These are phyloP conservation scores for Candida saitoana DNA, from an alignment of 805 yeast genomes.

Conservation along the genomic window DNA sequence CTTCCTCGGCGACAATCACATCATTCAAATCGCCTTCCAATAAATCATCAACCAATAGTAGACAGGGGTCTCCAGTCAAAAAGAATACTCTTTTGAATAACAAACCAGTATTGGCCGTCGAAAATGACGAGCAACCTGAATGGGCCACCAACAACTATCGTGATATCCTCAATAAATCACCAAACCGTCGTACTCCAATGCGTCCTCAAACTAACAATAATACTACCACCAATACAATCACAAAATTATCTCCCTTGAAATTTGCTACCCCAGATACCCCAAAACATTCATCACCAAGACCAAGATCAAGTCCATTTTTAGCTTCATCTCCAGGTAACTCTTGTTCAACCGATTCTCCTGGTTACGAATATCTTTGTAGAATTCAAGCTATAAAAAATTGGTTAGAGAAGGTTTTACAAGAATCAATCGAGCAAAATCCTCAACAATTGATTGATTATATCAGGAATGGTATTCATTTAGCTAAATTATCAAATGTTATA, in stretches of 20 bases:
- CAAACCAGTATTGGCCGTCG: slow-evolving; percentile 3
- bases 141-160: slow-evolving; percentile 21
- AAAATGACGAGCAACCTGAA: slow-evolving; percentile 16
- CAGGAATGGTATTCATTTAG: slow-evolving; percentile 81
- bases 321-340: slow-evolving; percentile 29
- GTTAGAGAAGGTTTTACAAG: slow-evolving; percentile 63
- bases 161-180: slow-evolving; percentile 14
- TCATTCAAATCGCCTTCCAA: slow-evolving; percentile 32
- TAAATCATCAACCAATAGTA: slow-evolving; percentile 18
- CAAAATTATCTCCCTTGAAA: slow-evolving; percentile 6
- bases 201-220: slow-evolving; percentile 5
- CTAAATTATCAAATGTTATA: slow-evolving; percentile 69
- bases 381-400: slow-evolving; percentile 78
- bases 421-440: slow-evolving; percentile 51
- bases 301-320: slow-evolving; percentile 16
- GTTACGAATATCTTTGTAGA: slow-evolving; percentile 76
- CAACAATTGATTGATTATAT: slow-evolving; percentile 60
- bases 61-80: slow-evolving; percentile 9
- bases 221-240: slow-evolving; percentile 2
- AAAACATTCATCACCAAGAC: slow-evolving; percentile 6
- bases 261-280: slow-evolving; percentile 14
- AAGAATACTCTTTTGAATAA: not conserved
- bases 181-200: slow-evolving; percentile 6
- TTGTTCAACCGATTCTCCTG: slow-evolving; percentile 30
- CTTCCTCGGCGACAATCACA: slow-evolving; percentile 41